Evolutionary conservation across 2,329 filamentous ascomycete genomes (phyloP), one percentile per base, ranked within the genome.

Genomic region (Botrytis pseudocinerea): DNA sequence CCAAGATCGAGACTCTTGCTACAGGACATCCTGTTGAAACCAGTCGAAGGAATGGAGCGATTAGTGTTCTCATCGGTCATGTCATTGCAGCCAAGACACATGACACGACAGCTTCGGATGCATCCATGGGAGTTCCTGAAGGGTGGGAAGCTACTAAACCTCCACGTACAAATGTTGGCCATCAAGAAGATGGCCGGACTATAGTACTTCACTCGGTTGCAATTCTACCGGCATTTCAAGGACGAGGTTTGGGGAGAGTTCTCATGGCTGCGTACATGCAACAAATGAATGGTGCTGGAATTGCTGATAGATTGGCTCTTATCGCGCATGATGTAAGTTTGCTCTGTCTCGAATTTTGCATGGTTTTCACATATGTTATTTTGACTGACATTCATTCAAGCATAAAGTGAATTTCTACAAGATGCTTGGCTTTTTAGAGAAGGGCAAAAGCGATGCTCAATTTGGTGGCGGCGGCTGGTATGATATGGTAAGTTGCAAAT

Each of bases 161-260:
- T 70, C 82, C 84, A 70, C 80, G 82, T 64, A 84, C 86, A 51
- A 80, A 82, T 2, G 79, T 89, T 16, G 93, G 93, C 46, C 93
- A 97, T 82, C 88, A 92, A 77, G 89, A 93, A 73, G 84, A 85
- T 25, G 94, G 94, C 57, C 84, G 89, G 61, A 97, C 93, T 0
- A 87, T 97, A 72, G 93, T 90, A 72, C 83, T 97, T 68, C 95
- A 98, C 82, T 95, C 93, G 0, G 86, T 98, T 8, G 93, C 92
- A 28, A 91, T 97, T 9, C 85, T 92, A 71, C 93, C 93, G 0
- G 88, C 90, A 74, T 89, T 94, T 73, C 93, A 96, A 76, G 86
- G 89, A 48, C 89, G 90, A 73, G 92, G 93, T 1, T 85, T 97
- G 4, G 95, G 93, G 25, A 90, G 88, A 75, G 89, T 91, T 32